Percentiles rank a stretch among this genome's conserved stretches.
These are phyloP conservation scores for Paraleonurus japonicus DNA, from an alignment of 257 asterid species.

Conservation along the genomic window DNA sequence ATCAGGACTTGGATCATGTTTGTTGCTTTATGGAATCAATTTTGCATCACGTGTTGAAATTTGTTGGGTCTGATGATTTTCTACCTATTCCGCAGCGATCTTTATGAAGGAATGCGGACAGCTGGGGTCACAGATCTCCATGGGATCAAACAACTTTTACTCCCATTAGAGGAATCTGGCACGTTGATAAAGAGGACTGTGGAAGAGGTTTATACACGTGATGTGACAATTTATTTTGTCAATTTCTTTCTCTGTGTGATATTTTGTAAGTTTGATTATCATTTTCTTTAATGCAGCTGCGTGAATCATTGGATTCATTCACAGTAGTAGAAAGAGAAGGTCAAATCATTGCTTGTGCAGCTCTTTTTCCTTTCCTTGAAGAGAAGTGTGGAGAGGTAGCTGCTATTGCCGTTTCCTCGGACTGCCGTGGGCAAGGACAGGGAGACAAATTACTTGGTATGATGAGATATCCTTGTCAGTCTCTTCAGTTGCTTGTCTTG, in stretches of 20 bases:
- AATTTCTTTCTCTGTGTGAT: not conserved
- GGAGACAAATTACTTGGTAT: constrained; percentile 98
- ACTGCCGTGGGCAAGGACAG: constrained; percentile 97
- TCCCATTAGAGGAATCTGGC: constrained; percentile 79
- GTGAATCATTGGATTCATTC: constrained; percentile 58
- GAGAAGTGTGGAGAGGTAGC: constrained; percentile 97
- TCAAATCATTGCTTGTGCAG: constrained; percentile 91
- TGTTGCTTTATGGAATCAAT: constrained; percentile 6
- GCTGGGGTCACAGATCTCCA: constrained; percentile 64
- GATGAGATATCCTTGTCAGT: not conserved
- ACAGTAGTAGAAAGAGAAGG: constrained; percentile 93
- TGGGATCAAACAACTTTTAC: constrained; percentile 65
- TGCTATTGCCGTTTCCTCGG: constrained; percentile 94
- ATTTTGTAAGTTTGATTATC: constrained; percentile 18
- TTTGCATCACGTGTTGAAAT: not conserved
- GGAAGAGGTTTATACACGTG: constrained; percentile 60
- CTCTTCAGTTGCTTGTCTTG: not conserved
- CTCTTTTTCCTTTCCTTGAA: constrained; percentile 71
- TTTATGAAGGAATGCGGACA: constrained; percentile 86
- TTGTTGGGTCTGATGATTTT: not conserved
- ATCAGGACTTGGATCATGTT: not conserved
- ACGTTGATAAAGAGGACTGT: constrained; percentile 78
- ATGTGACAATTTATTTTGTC: constrained; percentile 8
- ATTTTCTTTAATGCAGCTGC: constrained; percentile 47
- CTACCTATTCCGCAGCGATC: constrained; percentile 53